Conservation (phyloP, 345 rosid genomes). For the Bretschneidera sinensis region DNA sequence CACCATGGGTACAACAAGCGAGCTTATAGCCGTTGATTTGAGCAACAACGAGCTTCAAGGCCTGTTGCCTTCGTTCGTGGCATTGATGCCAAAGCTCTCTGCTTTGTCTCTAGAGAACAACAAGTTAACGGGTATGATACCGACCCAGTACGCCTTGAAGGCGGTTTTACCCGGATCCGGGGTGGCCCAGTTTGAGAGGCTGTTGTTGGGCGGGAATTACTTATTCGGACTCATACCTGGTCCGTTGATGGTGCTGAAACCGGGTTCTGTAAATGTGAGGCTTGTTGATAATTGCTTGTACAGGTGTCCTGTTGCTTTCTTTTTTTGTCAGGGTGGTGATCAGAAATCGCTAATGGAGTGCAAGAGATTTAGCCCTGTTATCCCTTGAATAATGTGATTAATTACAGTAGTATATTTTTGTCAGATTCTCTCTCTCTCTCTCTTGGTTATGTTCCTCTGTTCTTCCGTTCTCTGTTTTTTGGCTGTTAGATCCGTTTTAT, state of each 20-base stretch:
- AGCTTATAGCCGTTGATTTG: slow-evolving; percentile 48
- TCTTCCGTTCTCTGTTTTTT: neutral
- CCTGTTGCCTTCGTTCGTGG: slow-evolving; percentile 38
- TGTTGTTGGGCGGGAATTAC: slow-evolving; percentile 83
- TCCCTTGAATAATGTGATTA: neutral
- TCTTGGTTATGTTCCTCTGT: neutral
- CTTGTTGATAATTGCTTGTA: slow-evolving; percentile 66
- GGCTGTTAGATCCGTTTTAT: too few relatives aligned
- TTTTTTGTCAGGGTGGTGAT: slow-evolving; percentile 66
- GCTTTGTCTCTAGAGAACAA: slow-evolving; percentile 51
- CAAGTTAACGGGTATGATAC: slow-evolving; percentile 50
- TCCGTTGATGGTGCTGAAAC: slow-evolving; percentile 50
- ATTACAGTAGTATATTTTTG: too few relatives aligned
- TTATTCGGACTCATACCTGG: slow-evolving; percentile 69
- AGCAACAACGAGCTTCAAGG: slow-evolving; percentile 50
- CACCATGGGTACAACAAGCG: slow-evolving; percentile 28
- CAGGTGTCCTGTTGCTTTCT: slow-evolving; percentile 62
- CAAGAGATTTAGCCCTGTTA: slow-evolving; percentile 30
- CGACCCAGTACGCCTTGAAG: slow-evolving; percentile 50
- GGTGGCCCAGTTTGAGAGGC: slow-evolving; percentile 51
- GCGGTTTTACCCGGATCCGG: slow-evolving; percentile 38
- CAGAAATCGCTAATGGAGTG: slow-evolving; percentile 74
- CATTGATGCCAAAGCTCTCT: slow-evolving; percentile 43
- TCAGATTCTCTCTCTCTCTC: too few relatives aligned
- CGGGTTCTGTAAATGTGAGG: slow-evolving; percentile 54